These are phyloP conservation scores for Yarrowia sp. DNA, from an alignment of 805 yeast genomes.

Conservation along the genomic window DNA sequence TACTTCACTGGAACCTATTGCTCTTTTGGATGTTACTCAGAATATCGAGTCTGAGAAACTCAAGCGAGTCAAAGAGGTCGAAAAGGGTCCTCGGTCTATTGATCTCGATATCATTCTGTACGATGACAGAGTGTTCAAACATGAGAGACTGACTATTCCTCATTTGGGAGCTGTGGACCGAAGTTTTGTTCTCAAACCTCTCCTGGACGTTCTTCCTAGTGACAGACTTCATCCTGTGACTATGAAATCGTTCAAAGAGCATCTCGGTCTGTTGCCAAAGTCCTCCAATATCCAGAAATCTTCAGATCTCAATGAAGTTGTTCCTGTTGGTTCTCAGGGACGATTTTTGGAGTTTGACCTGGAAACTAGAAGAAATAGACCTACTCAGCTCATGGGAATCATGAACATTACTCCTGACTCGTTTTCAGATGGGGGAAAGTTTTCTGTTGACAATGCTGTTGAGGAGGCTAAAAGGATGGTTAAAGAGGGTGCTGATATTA, in stretches of 20 bases:
- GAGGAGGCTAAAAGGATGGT: constrained; percentile 51
- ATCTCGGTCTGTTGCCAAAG: constrained; percentile 56
- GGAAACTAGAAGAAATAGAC: constrained; percentile 41
- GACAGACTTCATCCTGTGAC: constrained; percentile 75
- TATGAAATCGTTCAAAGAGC: constrained; percentile 73
- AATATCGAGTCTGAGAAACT: constrained; percentile 72
- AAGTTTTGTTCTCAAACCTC: constrained; percentile 84
- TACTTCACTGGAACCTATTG: constrained; percentile 65
- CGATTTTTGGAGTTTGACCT: constrained; percentile 47
- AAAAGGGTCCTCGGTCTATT: constrained; percentile 89
- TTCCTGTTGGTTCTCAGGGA: constrained; percentile 29
- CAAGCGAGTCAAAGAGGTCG: constrained; percentile 69
- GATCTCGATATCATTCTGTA: constrained; percentile 85
- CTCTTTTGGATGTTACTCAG: constrained; percentile 61
- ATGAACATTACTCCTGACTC: constrained; percentile 92
- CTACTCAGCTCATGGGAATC: constrained; percentile 82
- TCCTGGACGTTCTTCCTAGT: constrained; percentile 75
- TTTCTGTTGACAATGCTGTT: constrained; percentile 45
- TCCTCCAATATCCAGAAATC: constrained; percentile 34
- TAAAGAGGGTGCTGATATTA: constrained; percentile 62
- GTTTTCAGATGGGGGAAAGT: constrained; percentile 82
- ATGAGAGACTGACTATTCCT: constrained; percentile 66
- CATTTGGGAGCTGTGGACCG: constrained; percentile 87
- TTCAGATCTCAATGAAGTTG: constrained; percentile 33
- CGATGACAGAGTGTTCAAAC: constrained; percentile 55